Evolutionary conservation across 2,329 filamentous ascomycete species (phyloP).

Genomic region (Fusarium annulatum): DNA sequence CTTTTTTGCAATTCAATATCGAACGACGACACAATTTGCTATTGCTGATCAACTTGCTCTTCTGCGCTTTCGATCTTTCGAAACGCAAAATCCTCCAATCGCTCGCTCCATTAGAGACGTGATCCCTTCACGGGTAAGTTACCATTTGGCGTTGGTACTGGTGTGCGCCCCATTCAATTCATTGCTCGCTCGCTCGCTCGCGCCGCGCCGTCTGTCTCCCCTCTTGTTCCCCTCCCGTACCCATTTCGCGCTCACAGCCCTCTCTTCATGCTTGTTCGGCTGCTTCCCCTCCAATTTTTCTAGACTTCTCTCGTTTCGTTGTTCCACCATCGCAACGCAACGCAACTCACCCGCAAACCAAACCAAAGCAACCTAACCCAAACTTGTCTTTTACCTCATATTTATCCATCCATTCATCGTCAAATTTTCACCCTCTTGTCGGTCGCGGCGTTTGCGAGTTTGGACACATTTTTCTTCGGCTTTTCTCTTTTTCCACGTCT

Average conservation of each 20-base stretch:
- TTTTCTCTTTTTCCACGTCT: conserved; percentile 14
- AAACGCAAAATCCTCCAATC: conserved; percentile 29
- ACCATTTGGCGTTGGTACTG: conserved; percentile 8
- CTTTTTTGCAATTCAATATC: conserved; percentile 25
- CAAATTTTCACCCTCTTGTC: conserved; percentile 27
- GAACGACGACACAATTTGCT: conserved; percentile 16
- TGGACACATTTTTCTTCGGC: conserved; percentile 17
- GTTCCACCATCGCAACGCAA: conserved; percentile 26
- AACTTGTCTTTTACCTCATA: conserved; percentile 29
- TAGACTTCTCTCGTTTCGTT: conserved; percentile 21
- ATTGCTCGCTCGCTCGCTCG: conserved; percentile 15
- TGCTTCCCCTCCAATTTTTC: conserved; percentile 39
- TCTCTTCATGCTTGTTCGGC: conserved; percentile 23
- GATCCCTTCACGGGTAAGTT: conserved; percentile 56
- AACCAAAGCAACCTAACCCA: conserved; percentile 8
- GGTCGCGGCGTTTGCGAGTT: conserved; percentile 29
- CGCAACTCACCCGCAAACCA: conserved; percentile 4
- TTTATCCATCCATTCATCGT: conserved; percentile 2
- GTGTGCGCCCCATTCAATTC: conserved; percentile 32
- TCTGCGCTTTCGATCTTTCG: conserved; percentile 23
- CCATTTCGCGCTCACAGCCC: conserved; percentile 16
- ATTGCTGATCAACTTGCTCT: conserved; percentile 18
- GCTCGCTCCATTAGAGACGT: conserved; percentile 46
- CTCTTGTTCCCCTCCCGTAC: conserved; percentile 34
- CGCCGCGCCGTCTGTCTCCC: conserved; percentile 28